Conservation (phyloP, 2,329 filamentous ascomycete species). For the Fusarium dlaminii region DNA sequence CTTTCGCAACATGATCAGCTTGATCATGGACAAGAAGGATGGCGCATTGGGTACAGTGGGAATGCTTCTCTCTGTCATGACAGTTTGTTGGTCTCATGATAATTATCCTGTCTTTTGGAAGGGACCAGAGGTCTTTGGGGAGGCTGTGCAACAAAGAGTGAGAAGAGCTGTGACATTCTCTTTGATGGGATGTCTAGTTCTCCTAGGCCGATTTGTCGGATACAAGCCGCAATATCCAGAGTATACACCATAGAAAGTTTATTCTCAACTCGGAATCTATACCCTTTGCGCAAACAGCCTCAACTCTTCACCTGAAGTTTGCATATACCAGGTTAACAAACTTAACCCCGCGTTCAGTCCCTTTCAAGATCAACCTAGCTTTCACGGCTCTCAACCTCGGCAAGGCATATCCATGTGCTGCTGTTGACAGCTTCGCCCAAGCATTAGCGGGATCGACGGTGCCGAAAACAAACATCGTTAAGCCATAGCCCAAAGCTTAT, state of each 20-base stretch:
- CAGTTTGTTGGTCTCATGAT: constrained; percentile 31
- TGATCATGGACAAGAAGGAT: constrained; percentile 30
- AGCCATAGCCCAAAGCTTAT: constrained; percentile 8
- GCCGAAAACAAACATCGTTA: neutral
- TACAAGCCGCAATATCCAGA: constrained; percentile 9
- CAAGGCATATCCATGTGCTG: neutral
- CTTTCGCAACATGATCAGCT: constrained; percentile 35
- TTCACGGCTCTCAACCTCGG: neutral
- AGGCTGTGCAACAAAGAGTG: neutral
- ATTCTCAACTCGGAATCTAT: neutral
- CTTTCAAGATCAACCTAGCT: neutral
- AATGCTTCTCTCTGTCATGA: constrained; percentile 29
- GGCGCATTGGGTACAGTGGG: constrained; percentile 2
- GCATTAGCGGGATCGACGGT: neutral
- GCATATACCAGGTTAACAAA: neutral
- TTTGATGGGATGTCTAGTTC: constrained; percentile 5
- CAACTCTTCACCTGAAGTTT: neutral
- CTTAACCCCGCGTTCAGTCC: neutral
- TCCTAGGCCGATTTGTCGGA: constrained; percentile 1
- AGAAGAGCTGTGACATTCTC: constrained; percentile 18
- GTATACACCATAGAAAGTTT: neutral
- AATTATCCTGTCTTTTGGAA: constrained; percentile 36
- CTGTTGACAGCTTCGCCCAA: neutral
- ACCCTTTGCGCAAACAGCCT: neutral
- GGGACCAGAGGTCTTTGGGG: constrained; percentile 26